These are phyloP conservation scores for Arxiozyma slooffiae DNA, from an alignment of 1,139 yeast species.

Conservation along the genomic window DNA sequence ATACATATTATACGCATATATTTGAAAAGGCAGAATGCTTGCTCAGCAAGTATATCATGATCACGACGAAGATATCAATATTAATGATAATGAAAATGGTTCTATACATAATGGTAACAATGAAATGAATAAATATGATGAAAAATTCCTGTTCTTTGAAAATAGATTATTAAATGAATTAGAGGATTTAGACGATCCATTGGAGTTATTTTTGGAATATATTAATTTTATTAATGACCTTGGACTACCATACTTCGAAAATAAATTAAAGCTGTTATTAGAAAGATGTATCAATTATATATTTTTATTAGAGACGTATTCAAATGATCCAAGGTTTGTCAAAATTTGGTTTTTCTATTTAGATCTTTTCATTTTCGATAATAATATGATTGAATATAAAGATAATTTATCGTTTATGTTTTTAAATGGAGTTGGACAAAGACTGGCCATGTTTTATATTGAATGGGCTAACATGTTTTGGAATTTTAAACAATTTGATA, in stretches of 20 bases:
- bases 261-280: neutral
- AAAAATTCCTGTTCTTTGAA: constrained; percentile 13
- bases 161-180: constrained; percentile 36
- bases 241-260: neutral
- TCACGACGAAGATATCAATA: neutral
- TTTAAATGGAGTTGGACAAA: constrained; percentile 60
- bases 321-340: constrained; percentile 74
- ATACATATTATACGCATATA: neutral
- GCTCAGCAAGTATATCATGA: constrained; percentile 2
- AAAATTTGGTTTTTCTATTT: constrained; percentile 55
- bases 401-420: constrained; percentile 67
- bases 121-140: neutral
- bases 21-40: neutral
- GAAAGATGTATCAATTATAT: constrained; percentile 57
- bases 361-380: constrained; percentile 12
- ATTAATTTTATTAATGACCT: constrained; percentile 56
- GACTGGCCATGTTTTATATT: constrained; percentile 67
- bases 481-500: constrained; percentile 43
- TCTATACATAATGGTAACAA: neutral
- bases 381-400: constrained; percentile 12
- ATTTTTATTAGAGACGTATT: constrained; percentile 55
- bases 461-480: constrained; percentile 56
- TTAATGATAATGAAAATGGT: neutral
- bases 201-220: constrained; percentile 37
- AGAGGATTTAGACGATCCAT: constrained; percentile 28